Base-by-base conservation (phyloP, 2,329 filamentous ascomycete genomes). In the Aquanectria penicillioides region DNA sequence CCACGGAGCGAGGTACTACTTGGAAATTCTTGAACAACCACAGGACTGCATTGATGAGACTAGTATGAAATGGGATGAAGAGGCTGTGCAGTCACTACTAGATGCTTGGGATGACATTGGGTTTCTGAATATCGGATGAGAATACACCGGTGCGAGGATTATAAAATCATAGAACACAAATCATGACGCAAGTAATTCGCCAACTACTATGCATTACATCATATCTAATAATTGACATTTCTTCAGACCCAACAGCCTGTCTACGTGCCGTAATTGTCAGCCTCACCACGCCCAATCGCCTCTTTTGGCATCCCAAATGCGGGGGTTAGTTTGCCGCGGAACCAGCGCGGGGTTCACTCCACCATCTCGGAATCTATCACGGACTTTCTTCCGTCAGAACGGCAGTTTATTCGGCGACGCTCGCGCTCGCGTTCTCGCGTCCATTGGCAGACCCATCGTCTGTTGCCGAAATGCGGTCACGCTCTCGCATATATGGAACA, bases 81-180 rank as follows among this genome's bases (percentile, higher is more conserved):
- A 26, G 18, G 20, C 20, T 10, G 20, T 34, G n/a, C 43, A 36
- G 11, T 53, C 40, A 22, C 23, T 54, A 3, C 17, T 54, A 7
- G 31, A 54, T 9, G 31, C 50, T 23, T 54, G 40, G 40, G 31
- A 47, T 17, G 22, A 37, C 5, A 46, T 54, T 13, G 41, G 41
- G 6, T 17, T 23, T 18, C 13, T 47, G 3, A 47, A 54, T 23
- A 54, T 54, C 20, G 41, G 17, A 15, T 47, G 38, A 43, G 6
- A n/a, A n/a, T n/a, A n/a, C n/a, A n/a, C n/a, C n/a, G n/a, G n/a
- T n/a, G n/a, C n/a, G n/a, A n/a, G n/a, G n/a, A n/a, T n/a, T n/a
- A n/a, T n/a, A n/a, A n/a, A n/a, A n/a, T n/a, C n/a, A n/a, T n/a
- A n/a, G n/a, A n/a, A n/a, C n/a, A n/a, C n/a, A n/a, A n/a, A n/a